Evolutionary conservation across 1,284 basidiomycete species (phyloP).

Genomic region (Trichosporon inkin): DNA sequence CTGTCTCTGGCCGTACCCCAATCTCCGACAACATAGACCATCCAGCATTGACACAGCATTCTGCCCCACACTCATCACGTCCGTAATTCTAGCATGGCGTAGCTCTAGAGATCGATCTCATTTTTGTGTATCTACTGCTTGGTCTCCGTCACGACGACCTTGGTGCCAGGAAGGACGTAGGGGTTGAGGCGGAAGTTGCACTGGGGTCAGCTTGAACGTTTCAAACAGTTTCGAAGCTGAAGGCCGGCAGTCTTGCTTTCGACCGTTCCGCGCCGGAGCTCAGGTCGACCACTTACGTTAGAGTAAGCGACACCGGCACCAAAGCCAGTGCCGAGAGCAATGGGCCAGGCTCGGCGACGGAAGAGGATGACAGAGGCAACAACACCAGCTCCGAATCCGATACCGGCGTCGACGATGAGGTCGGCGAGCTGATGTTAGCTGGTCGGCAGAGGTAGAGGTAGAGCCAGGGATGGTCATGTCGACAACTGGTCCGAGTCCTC

Average conservation of each 20-base stretch:
- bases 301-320: conserved; percentile 72
- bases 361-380: conserved; percentile 92
- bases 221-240: no score
- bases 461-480: no score
- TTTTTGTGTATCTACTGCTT: conserved; percentile 17
- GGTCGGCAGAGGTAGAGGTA: background rate
- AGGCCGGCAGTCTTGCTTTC: background rate
- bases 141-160: conserved; percentile 58
- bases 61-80: background rate
- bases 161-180: conserved; percentile 82
- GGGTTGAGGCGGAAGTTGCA: conserved; percentile 96
- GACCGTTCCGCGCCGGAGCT: no score
- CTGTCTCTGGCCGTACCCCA: background rate
- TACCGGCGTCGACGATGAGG: conserved; percentile 64
- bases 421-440: conserved; percentile 50
- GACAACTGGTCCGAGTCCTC: no score
- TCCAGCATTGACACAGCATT: conserved; percentile 1
- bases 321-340: conserved; percentile 80
- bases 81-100: conserved; percentile 5
- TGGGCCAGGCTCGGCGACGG: conserved; percentile 92
- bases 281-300: conserved; percentile 36
- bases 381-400: conserved; percentile 91
- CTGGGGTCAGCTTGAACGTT: conserved; percentile 50
- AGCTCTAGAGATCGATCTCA: conserved; percentile 10
- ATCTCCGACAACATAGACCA: background rate